Conservation (phyloP, 805 yeast genomes). For the Lipomyces lipofer region DNA sequence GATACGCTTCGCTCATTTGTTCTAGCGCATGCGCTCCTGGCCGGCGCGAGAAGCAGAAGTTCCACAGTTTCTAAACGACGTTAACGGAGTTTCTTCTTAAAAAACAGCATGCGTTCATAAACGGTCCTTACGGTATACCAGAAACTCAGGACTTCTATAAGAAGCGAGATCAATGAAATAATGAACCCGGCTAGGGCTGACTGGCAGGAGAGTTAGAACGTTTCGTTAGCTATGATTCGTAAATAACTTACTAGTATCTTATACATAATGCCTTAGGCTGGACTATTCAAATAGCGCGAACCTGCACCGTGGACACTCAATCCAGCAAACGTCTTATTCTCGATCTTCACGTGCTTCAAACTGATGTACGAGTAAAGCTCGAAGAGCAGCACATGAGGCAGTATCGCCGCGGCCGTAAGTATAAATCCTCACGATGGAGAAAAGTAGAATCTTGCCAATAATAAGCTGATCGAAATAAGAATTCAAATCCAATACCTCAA, state of each 20-base stretch:
- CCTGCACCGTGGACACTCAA: too few species aligned
- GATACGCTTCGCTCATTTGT: constrained; percentile 52
- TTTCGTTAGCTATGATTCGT: too few species aligned
- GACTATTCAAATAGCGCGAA: not conserved
- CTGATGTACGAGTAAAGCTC: too few species aligned
- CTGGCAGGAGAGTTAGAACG: too few species aligned
- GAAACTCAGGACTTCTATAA: constrained; percentile 9
- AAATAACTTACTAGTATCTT: not conserved
- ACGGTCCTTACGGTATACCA: constrained; percentile 14
- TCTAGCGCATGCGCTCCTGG: constrained; percentile 46
- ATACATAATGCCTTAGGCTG: not conserved
- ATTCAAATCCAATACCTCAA: too few species aligned
- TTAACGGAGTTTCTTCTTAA: not conserved
- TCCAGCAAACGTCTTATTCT: too few species aligned
- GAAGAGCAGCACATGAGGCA: too few species aligned
- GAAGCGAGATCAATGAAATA: constrained; percentile 2
- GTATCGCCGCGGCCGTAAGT: too few species aligned
- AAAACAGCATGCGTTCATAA: not conserved
- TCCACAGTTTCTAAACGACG: constrained; percentile 14
- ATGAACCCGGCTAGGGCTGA: constrained; percentile 1
- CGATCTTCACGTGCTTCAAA: too few species aligned
- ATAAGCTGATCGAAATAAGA: too few species aligned
- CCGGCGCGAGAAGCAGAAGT: constrained; percentile 43
- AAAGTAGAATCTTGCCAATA: too few species aligned
- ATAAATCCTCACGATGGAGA: too few species aligned